A percentile compares a stretch with the other conserved stretches of the same genome.
phyloP scores from a whole-genome alignment of 139 green algal genomes.

The Closterium sp. region DNA sequence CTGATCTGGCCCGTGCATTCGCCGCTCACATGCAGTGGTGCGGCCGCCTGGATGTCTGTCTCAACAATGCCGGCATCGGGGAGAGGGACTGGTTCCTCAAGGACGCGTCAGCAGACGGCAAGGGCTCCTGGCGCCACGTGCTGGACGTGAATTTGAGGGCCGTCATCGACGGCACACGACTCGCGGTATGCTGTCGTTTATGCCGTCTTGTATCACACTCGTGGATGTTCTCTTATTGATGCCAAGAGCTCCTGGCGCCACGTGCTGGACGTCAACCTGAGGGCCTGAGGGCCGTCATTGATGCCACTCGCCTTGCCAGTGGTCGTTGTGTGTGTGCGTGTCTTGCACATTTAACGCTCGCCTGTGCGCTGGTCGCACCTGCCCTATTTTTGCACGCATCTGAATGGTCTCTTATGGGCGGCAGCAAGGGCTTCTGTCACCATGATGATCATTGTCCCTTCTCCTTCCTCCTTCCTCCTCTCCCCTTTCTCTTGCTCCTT shows the following conservation, averaged over 20 bases:
- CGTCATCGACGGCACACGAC: slow-evolving; percentile 47
- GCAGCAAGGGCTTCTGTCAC: no score
- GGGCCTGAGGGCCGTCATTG: slow-evolving; percentile 45
- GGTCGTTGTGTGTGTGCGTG: no score
- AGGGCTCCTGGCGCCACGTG: slow-evolving; percentile 10
- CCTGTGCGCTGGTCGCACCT: no score
- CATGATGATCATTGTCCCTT: no score
- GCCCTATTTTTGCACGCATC: no score
- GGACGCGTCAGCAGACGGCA: slow-evolving; percentile 8
- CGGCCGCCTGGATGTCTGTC: slow-evolving; percentile 45
- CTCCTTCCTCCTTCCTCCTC: no score
- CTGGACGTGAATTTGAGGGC: slow-evolving; percentile 50
- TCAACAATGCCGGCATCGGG: slow-evolving; percentile 57
- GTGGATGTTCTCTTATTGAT: neutral
- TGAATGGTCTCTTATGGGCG: no score
- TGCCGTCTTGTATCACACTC: slow-evolving; percentile 1
- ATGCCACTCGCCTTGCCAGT: slow-evolving; percentile 46
- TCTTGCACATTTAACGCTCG: neutral
- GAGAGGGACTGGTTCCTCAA: slow-evolving; percentile 31
- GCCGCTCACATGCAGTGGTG: slow-evolving; percentile 2
- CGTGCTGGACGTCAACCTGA: slow-evolving; percentile 49
- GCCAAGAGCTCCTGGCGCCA: neutral
- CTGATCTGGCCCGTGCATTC: neutral
- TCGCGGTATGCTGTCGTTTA: no score
- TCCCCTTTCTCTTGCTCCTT: neutral